Percentiles rank a stretch among this genome's conserved stretches.
phyloP scores from a whole-genome alignment of 495 filamentous ascomycete genomes.

The Haplographium delicatum region DNA sequence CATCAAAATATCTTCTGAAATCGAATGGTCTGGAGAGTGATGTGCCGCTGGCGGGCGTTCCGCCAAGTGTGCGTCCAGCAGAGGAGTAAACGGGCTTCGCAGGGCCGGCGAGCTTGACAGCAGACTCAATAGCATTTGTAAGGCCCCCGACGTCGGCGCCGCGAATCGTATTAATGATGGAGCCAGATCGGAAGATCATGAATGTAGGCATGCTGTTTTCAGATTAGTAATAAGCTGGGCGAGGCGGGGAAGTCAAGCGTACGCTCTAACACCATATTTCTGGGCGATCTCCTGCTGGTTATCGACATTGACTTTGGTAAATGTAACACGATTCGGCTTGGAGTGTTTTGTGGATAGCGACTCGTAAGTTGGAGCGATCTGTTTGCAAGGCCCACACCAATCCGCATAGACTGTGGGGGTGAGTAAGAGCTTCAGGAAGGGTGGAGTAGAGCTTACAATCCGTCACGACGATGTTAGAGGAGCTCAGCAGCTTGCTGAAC shows the following conservation, averaged over 20 bases:
- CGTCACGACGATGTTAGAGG: slow-evolving; percentile 28
- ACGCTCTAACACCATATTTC: slow-evolving; percentile 41
- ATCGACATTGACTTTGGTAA: slow-evolving; percentile 49
- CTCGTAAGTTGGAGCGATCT: slow-evolving; percentile 48
- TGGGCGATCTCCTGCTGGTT: slow-evolving; percentile 38
- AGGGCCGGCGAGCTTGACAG: slow-evolving; percentile 51
- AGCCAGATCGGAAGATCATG: slow-evolving; percentile 71
- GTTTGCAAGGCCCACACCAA: slow-evolving; percentile 56
- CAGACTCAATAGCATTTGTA: slow-evolving; percentile 68
- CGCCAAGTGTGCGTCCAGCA: slow-evolving; percentile 39
- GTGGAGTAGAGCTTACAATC: slow-evolving; percentile 25
- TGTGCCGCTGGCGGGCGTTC: slow-evolving; percentile 24
- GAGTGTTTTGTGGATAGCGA: slow-evolving; percentile 39
- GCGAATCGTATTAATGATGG: slow-evolving; percentile 63
- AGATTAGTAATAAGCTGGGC: neutral
- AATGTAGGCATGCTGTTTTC: slow-evolving; percentile 65
- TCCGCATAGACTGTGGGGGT: slow-evolving; percentile 41
- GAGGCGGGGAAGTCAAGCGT: slow-evolving; percentile 4
- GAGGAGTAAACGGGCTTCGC: slow-evolving; percentile 32
- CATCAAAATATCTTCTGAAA: slow-evolving; percentile 40
- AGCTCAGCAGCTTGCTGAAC: slow-evolving; percentile 27
- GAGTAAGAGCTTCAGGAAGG: slow-evolving; percentile 1
- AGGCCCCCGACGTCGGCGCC: slow-evolving; percentile 76
- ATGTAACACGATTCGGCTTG: slow-evolving; percentile 38
- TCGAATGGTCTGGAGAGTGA: slow-evolving; percentile 30